Conservation (phyloP, 495 filamentous ascomycete genomes). For the Podospora didyma region DNA sequence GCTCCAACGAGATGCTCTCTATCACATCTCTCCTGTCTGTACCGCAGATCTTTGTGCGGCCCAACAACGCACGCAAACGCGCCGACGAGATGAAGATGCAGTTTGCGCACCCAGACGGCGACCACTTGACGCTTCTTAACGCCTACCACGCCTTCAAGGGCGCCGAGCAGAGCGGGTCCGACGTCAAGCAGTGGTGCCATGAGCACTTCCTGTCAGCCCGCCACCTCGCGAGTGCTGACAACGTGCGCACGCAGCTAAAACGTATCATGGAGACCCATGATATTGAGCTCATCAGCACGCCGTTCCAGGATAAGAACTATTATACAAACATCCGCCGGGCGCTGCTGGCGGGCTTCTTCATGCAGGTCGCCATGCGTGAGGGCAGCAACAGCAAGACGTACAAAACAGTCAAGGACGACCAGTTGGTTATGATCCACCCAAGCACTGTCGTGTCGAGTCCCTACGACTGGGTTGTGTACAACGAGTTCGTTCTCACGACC, state of each 20-base stretch:
- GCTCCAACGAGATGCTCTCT: slow-evolving; percentile 96
- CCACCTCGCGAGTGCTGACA: slow-evolving; percentile 85
- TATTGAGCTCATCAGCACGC: slow-evolving; percentile 78
- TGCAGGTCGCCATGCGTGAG: slow-evolving; percentile 97
- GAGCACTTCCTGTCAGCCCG: slow-evolving; percentile 94
- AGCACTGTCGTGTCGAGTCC: slow-evolving; percentile 81
- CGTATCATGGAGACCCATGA: slow-evolving; percentile 94
- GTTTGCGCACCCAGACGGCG: slow-evolving; percentile 89
- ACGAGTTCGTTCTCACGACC: slow-evolving; percentile 95
- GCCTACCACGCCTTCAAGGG: slow-evolving; percentile 97
- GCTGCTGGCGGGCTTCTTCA: slow-evolving; percentile 96
- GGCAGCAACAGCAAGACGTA: slow-evolving; percentile 73
- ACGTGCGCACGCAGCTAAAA: slow-evolving; percentile 83
- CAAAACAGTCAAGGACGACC: slow-evolving; percentile 90
- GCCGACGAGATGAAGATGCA: slow-evolving; percentile 96
- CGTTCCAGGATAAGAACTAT: slow-evolving; percentile 94
- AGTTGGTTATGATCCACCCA: slow-evolving; percentile 86
- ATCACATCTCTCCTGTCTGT: slow-evolving; percentile 92
- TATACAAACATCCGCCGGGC: slow-evolving; percentile 95
- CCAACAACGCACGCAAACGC: slow-evolving; percentile 75
- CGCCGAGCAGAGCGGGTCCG: slow-evolving; percentile 59
- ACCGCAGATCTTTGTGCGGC: slow-evolving; percentile 89
- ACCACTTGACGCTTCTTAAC: slow-evolving; percentile 94
- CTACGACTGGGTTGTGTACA: slow-evolving; percentile 95
- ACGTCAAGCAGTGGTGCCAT: slow-evolving; percentile 89